A percentile compares a stretch with the other conserved stretches of the same genome.
phyloP scores from a whole-genome alignment of 1,284 basidiomycete genomes.

The Ceratobasidium sp. region DNA sequence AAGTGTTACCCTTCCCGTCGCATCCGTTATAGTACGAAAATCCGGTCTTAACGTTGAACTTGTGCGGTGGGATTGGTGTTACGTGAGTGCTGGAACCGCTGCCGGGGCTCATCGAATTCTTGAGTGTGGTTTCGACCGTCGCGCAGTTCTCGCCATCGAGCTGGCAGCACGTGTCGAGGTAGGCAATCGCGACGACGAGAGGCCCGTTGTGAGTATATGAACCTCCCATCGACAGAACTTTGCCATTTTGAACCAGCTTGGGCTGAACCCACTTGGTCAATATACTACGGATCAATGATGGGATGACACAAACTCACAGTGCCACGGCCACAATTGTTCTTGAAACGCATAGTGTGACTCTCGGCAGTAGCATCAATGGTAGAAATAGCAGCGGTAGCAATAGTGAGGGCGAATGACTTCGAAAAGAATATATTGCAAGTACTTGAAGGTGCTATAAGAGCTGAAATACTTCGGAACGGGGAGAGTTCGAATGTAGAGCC shows the following conservation, averaged over 20 bases:
- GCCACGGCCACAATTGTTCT: constrained; percentile 1
- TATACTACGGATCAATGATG: not conserved
- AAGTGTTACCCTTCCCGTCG: constrained; percentile 57
- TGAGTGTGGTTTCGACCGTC: constrained; percentile 59
- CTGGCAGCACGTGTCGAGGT: constrained; percentile 59
- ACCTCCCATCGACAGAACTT: constrained; percentile 51
- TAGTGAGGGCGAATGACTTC: not conserved
- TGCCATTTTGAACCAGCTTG: constrained; percentile 50
- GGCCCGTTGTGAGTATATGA: constrained; percentile 56
- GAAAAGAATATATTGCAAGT: constrained; percentile 1
- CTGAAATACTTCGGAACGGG: not conserved
- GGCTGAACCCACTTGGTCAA: constrained; percentile 49
- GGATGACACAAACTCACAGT: not conserved
- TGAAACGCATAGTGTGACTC: constrained; percentile 2
- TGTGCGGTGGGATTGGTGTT: constrained; percentile 59
- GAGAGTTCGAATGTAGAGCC: not conserved
- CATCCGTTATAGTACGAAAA: constrained; percentile 60
- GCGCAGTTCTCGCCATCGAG: constrained; percentile 61
- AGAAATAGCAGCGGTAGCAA: not conserved
- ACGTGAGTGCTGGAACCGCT: constrained; percentile 61
- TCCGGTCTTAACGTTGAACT: constrained; percentile 58
- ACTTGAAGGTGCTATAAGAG: not conserved
- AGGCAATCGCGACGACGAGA: constrained; percentile 57
- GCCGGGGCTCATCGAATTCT: constrained; percentile 57
- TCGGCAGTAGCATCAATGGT: not conserved